Base-by-base conservation (phyloP, 176 grass and related monocot species). In the Avena sativa region DNA sequence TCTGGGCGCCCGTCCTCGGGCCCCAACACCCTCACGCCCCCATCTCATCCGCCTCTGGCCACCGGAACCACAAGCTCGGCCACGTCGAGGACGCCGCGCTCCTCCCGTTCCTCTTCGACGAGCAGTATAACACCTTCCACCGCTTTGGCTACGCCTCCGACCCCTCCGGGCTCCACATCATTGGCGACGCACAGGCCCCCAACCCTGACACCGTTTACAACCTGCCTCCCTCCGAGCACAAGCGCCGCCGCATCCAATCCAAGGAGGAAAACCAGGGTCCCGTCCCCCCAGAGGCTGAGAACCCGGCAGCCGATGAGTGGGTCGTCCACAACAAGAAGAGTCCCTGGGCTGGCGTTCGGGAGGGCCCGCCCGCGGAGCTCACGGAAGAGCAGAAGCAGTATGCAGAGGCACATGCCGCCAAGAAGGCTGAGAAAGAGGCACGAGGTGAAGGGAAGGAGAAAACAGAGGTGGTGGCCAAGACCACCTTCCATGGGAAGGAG, bases 361-460 rank as follows among this genome's bases (percentile, higher is more conserved):
- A 99, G 48, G 79, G 74, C 8, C 84, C 49, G 8, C 90, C 85
- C 43, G 92, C 62, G 1, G 97, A 99, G 82, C 91, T 99, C 84
- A 99, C 97, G 12, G 97, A 96, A 3, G 94, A 99, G 88, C 97
- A 99, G 87, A 82, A 58, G 69, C 95, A 99, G 92, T 99, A 99
- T 23, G 97, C 97, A 0, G 94, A 96, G 73, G 97, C 89, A 1
- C 87, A 99, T 12, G 97, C 97, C 0, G 92, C 87, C 63, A 99
- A 99, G 90, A 99, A 99, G 97, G 94, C 97, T 0, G 97, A 96
- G 86, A 99, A 96, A 87, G 97, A 99, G 92, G 92, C 92, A 6
- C 87, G 90, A 0, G 92, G 16, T 4, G 97, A 99, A 82, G 92
- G 94, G 43, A 87, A 86, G 67, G 85, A 96, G 40, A 94, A 87